phyloP scores from a whole-genome alignment of 805 yeast genomes.

The Spathaspora girioi region DNA sequence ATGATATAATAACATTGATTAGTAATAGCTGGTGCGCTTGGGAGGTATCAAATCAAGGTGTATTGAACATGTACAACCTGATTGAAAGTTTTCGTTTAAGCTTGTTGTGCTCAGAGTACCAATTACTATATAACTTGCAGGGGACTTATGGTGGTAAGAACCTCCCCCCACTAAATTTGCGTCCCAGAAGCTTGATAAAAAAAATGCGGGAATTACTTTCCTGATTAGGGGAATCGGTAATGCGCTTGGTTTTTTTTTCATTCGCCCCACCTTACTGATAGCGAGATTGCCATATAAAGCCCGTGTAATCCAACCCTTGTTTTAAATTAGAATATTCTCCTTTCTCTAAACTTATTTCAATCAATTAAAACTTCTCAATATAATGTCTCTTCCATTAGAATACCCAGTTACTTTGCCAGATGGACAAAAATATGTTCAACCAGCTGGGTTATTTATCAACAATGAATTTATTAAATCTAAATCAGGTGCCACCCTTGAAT shows the following conservation, averaged over 20 bases:
- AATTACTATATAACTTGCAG: no score
- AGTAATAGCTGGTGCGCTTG: background rate
- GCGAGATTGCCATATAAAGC: background rate
- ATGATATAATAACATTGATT: no score
- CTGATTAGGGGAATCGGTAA: background rate
- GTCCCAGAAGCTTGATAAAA: background rate
- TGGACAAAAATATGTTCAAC: conserved; percentile 50
- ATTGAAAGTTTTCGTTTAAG: no score
- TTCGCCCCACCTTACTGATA: background rate
- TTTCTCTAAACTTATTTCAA: background rate
- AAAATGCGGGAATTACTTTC: background rate
- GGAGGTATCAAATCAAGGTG: no score
- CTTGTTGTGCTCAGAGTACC: no score
- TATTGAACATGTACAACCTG: no score
- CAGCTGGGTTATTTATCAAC: conserved; percentile 56
- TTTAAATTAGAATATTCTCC: background rate
- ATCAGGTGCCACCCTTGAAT: conserved; percentile 34
- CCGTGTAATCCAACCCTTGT: background rate
- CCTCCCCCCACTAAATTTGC: background rate
- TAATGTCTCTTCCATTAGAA: conserved; percentile 31
- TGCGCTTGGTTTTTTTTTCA: background rate
- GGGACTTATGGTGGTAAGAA: no score
- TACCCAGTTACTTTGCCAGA: conserved; percentile 44
- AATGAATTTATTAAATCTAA: conserved; percentile 39
- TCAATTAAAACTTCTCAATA: background rate